Conservation (phyloP, 768 basidiomycete species). For the Chiua virens region DNA sequence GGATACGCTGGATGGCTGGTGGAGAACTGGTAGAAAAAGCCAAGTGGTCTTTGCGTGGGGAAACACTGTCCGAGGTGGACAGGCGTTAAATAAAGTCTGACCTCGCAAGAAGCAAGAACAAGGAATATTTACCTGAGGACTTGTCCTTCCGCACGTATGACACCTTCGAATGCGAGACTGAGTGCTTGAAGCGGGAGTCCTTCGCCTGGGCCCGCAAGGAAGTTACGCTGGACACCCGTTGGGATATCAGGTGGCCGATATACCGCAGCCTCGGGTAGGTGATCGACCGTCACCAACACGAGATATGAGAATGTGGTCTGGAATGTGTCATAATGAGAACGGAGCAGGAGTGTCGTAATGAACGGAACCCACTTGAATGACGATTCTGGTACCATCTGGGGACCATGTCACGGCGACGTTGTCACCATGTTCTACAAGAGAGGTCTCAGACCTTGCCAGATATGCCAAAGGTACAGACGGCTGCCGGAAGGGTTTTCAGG, state of each 20-base stretch:
- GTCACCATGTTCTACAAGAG: conserved; percentile 81
- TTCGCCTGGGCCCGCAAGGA: conserved; percentile 81
- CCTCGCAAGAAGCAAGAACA: not conserved
- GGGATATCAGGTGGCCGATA: conserved; percentile 55
- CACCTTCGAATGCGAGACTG: conserved; percentile 74
- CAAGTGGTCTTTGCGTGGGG: conserved; percentile 67
- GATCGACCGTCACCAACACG: conserved; percentile 68
- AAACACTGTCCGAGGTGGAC: conserved; percentile 50
- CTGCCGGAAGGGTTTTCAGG: conserved; percentile 35
- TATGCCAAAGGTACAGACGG: conserved; percentile 71
- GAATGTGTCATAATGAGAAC: not conserved
- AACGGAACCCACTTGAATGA: conserved; percentile 63
- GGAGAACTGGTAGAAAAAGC: conserved; percentile 75
- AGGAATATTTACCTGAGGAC: conserved; percentile 56
- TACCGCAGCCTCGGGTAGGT: conserved; percentile 51
- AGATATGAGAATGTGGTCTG: conserved; percentile 83
- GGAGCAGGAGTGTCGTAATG: not conserved
- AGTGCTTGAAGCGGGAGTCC: conserved; percentile 68
- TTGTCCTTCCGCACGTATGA: conserved; percentile 73
- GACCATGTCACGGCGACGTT: conserved; percentile 79
- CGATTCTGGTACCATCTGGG: conserved; percentile 74
- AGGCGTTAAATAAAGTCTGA: not conserved
- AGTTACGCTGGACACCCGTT: conserved; percentile 56
- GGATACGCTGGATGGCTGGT: conserved; percentile 77
- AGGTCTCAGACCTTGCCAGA: conserved; percentile 73